Evolutionary conservation across 2,329 filamentous ascomycete genomes (phyloP).

Genomic region (Aspergillus novofumigatus): DNA sequence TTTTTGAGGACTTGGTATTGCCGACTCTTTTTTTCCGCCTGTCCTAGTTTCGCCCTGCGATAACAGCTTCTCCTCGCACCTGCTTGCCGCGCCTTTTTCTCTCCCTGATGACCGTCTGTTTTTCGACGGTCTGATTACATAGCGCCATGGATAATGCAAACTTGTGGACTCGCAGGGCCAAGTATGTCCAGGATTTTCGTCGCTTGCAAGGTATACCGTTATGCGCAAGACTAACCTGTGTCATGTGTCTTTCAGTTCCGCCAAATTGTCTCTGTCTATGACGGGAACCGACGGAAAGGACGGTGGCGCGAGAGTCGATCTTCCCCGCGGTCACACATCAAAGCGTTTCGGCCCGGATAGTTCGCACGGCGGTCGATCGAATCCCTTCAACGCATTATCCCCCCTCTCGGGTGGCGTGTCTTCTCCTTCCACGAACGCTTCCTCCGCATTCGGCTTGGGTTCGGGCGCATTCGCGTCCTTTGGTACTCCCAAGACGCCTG

Average conservation of each 20-base stretch:
- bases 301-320: slow-evolving; percentile 50
- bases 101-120: slow-evolving; percentile 36
- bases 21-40: background rate
- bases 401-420: slow-evolving; percentile 65
- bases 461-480: slow-evolving; percentile 97
- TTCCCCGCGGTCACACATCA: slow-evolving; percentile 60
- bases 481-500: slow-evolving; percentile 82
- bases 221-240: slow-evolving; percentile 20
- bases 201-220: slow-evolving; percentile 1
- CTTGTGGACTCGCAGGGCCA: slow-evolving; percentile 47
- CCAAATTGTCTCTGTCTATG: slow-evolving; percentile 88
- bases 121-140: slow-evolving; percentile 32
- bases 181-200: slow-evolving; percentile 34
- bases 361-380: slow-evolving; percentile 68
- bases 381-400: slow-evolving; percentile 73
- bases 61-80: slow-evolving; percentile 6
- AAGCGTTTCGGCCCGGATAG: slow-evolving; percentile 72
- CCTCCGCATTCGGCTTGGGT: slow-evolving; percentile 87
- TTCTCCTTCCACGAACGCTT: slow-evolving; percentile 72
- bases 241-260: slow-evolving; percentile 53
- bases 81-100: slow-evolving; percentile 8
- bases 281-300: slow-evolving; percentile 55
- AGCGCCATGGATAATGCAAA: slow-evolving; percentile 48
- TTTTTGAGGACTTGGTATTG: background rate
- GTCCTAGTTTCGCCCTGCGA: background rate